These are phyloP conservation scores for Annona cherimola DNA, from an alignment of 164 flowering plant species.

Conservation along the genomic window DNA sequence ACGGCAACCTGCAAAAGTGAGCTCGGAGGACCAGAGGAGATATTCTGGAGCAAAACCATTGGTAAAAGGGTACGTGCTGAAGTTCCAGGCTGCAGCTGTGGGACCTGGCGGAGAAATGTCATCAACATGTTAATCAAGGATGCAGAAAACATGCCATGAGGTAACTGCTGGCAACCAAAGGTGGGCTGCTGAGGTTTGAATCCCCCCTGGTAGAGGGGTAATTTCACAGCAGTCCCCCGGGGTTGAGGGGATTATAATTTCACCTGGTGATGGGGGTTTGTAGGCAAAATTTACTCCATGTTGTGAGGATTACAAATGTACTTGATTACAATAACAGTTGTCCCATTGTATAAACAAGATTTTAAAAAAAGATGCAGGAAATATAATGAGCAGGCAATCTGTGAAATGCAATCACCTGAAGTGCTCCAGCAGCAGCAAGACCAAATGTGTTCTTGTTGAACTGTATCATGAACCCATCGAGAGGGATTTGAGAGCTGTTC, in stretches of 20 bases:
- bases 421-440: slow-evolving; percentile 81
- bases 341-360: too few species aligned
- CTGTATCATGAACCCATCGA: slow-evolving; percentile 99
- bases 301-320: too few species aligned
- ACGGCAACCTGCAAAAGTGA: slow-evolving; percentile 90
- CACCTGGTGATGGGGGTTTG: too few species aligned
- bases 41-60: slow-evolving; percentile 78
- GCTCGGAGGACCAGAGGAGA: slow-evolving; percentile 81
- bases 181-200: too few species aligned
- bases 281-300: too few species aligned
- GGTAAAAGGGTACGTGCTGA: slow-evolving; percentile 78
- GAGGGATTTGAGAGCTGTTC: slow-evolving; percentile 67
- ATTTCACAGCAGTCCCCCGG: too few species aligned
- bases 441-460: slow-evolving; percentile 97
- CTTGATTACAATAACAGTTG: too few species aligned
- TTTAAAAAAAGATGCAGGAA: background rate
- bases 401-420: slow-evolving; percentile 50
- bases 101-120: slow-evolving; percentile 45
- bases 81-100: slow-evolving; percentile 79
- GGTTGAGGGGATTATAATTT: too few species aligned
- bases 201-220: too few species aligned
- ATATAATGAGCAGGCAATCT: background rate
- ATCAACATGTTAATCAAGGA: background rate
- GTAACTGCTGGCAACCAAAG: too few species aligned
- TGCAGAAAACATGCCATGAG: background rate